Percentiles rank a stretch among this genome's conserved stretches.
phyloP scores from a whole-genome alignment of 2,329 filamentous ascomycete species.

The Blumeriella jaapii region DNA sequence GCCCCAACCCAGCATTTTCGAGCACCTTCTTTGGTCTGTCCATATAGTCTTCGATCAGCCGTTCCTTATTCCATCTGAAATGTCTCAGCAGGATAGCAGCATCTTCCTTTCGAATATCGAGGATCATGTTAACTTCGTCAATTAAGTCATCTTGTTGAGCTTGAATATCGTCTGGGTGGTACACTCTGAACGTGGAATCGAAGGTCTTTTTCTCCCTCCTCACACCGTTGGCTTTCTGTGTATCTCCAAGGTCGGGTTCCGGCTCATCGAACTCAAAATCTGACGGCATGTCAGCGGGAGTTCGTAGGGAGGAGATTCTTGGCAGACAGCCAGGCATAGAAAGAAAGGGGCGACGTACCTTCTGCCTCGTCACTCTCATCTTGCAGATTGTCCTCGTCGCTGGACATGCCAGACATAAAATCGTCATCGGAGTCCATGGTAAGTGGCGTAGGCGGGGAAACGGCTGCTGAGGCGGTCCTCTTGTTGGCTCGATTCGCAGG shows the following conservation, averaged over 20 bases:
- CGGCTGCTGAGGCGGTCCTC: conserved; percentile 29
- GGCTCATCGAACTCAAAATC: conserved; percentile 36
- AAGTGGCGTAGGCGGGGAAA: conserved; percentile 43
- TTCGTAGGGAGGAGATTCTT: neutral
- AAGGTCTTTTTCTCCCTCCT: conserved; percentile 64
- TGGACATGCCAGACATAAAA: conserved; percentile 75
- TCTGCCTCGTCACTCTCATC: conserved; percentile 62
- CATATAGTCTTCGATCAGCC: conserved; percentile 93
- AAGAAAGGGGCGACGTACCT: conserved; percentile 21
- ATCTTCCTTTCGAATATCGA: conserved; percentile 81
- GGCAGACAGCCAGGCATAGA: neutral
- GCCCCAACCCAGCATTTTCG: conserved; percentile 72
- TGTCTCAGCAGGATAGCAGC: conserved; percentile 81
- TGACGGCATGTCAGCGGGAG: conserved; percentile 1
- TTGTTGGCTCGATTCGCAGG: conserved; percentile 25
- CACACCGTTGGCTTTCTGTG: conserved; percentile 55
- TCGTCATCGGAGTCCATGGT: conserved; percentile 95
- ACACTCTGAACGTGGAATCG: conserved; percentile 76
- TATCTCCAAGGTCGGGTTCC: conserved; percentile 36
- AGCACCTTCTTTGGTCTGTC: conserved; percentile 69
- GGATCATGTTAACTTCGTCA: conserved; percentile 79
- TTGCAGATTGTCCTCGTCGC: conserved; percentile 60
- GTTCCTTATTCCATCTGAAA: conserved; percentile 93
- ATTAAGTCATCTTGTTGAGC: conserved; percentile 77
- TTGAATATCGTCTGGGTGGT: conserved; percentile 70